A percentile compares a stretch with the other conserved stretches of the same genome.
phyloP scores from a whole-genome alignment of 495 filamentous ascomycete genomes.

The Paragyromitra xinjiangensis region DNA sequence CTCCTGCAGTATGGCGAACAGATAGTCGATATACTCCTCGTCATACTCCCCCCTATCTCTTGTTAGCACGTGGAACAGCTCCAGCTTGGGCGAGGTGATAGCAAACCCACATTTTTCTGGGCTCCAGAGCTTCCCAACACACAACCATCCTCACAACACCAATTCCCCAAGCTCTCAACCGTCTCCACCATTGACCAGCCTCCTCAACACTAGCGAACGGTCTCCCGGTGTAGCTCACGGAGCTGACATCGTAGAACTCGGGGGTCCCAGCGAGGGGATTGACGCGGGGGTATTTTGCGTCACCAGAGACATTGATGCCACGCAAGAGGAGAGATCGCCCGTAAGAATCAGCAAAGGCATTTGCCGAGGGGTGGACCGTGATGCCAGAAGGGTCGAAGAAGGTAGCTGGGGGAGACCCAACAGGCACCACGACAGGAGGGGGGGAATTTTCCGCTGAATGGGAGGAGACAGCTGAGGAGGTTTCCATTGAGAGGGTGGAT shows the following conservation, averaged over 20 bases:
- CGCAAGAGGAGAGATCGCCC: conserved; percentile 68
- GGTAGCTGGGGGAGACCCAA: conserved; percentile 31
- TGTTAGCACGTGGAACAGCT: conserved; percentile 18
- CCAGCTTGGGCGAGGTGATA: background rate
- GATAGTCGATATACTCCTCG: conserved; percentile 74
- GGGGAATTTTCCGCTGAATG: background rate
- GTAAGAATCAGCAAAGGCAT: conserved; percentile 60
- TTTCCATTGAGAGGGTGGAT: background rate
- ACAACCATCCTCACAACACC: conserved; percentile 77
- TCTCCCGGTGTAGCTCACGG: conserved; percentile 66
- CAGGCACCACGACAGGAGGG: conserved; percentile 34
- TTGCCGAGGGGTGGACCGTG: conserved; percentile 34
- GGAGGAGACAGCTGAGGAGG: background rate
- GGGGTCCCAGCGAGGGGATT: conserved; percentile 61
- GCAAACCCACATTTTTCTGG: conserved; percentile 56
- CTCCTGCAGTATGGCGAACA: conserved; percentile 69
- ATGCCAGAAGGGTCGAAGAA: conserved; percentile 43
- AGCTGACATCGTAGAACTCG: conserved; percentile 67
- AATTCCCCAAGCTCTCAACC: conserved; percentile 73
- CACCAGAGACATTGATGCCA: conserved; percentile 73
- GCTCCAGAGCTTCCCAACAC: conserved; percentile 81
- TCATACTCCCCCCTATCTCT: conserved; percentile 75
- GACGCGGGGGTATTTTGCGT: conserved; percentile 64
- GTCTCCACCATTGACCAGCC: conserved; percentile 69
- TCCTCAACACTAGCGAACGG: conserved; percentile 70